These are phyloP conservation scores for Neckera pumila DNA, from an alignment of 225 moss, liverwort and hornwort genomes.

Conservation along the genomic window DNA sequence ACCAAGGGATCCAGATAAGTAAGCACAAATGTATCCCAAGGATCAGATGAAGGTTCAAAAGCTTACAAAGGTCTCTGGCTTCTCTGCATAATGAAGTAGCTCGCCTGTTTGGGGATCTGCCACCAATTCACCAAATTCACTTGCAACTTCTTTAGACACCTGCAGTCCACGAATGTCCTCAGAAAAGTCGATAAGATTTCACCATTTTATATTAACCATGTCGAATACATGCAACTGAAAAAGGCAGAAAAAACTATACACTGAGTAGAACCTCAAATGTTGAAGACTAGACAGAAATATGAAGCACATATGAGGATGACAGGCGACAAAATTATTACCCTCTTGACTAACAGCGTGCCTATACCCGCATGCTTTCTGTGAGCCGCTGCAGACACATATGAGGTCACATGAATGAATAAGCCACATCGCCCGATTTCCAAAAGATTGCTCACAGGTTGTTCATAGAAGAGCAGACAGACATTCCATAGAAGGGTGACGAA, in stretches of 20 bases:
- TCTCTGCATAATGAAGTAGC: slow-evolving; percentile 94
- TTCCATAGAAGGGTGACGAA: neutral
- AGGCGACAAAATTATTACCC: slow-evolving; percentile 24
- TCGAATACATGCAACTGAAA: neutral
- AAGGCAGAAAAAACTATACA: neutral
- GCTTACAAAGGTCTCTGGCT: slow-evolving; percentile 96
- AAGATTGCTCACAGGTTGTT: neutral
- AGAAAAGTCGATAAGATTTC: neutral
- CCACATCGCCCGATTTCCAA: neutral
- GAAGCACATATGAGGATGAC: neutral
- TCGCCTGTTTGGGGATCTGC: slow-evolving; percentile 72
- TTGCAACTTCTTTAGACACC: slow-evolving; percentile 89
- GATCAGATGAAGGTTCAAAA: neutral
- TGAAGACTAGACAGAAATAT: neutral
- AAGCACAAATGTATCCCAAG: neutral
- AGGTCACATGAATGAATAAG: slow-evolving; percentile 3
- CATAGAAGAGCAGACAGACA: neutral
- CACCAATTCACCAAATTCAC: slow-evolving; percentile 97
- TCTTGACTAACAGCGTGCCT: slow-evolving; percentile 85
- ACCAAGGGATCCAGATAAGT: neutral
- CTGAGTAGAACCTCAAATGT: neutral
- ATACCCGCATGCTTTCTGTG: slow-evolving; percentile 84
- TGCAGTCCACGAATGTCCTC: slow-evolving; percentile 7
- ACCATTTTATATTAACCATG: neutral
- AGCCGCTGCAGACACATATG: slow-evolving; percentile 43